Base-by-base conservation (phyloP, 176 grass and related monocot genomes). In the Phoenix roebelenii region DNA sequence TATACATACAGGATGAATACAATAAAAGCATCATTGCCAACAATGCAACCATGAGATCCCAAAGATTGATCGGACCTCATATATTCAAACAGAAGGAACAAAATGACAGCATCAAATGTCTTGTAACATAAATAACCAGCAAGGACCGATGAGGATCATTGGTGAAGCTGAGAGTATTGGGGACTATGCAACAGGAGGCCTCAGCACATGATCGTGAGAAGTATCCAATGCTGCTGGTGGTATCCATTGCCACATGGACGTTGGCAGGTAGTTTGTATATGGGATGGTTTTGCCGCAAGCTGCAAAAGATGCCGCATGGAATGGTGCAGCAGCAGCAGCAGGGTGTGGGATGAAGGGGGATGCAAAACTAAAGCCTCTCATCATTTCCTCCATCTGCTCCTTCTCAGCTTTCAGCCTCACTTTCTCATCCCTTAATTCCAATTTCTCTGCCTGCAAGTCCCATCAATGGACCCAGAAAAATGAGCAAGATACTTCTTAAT, bases 231-330 rank as follows among this genome's bases (percentile, higher is more conserved):
- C 74, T 32, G 88, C 83, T 14, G 85, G 88, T 20, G 88, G 94
- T 71, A 98, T 93, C 94, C 94, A 98, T 55, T 81, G 94, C 88
- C 79, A 93, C 74, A 98, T 81, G 5, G 76, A 81, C 14, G 85
- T 74, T 50, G 88, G 73, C 51, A 72, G 76, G 79, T 98, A 98
- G 54, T 77, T 76, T 0, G 83, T 48, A 71, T 82, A 81, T 3
- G 82, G 67, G 17, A 85, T 63, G 25, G 79, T 74, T 80, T 97
- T 97, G 23, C 66, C 72, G 12, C 18, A 60, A 17, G 77, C 66
- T 50, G 81, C 72, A 64, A 68, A 70, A 35, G 69, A 80, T 22
- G 80, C 55, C 16, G 77, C 63, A 29, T 86, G 81, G 57, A 77
- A 77, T 14, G 76, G 18, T 10, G 80, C 61, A 0, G 78, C n/a